Conservation (phyloP, 441 rosid genomes). For the Brassica hybrid region DNA sequence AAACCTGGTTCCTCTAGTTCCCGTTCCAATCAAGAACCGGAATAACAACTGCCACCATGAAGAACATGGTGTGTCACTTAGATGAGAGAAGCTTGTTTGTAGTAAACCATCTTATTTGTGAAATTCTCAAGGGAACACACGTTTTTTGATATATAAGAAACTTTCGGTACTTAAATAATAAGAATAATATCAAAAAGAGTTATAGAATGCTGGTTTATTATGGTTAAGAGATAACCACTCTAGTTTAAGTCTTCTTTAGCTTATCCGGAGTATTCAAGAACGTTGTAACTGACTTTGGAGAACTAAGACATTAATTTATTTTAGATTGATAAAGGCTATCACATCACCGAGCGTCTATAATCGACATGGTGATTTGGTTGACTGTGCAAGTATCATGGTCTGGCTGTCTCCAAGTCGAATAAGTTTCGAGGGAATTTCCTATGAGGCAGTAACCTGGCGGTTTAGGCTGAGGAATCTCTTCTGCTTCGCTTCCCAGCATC, state of each 20-base stretch:
- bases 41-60: slow-evolving; percentile 39
- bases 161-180: too few relatives aligned
- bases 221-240: too few relatives aligned
- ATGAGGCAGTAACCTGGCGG: not conserved
- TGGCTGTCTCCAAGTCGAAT: not conserved
- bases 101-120: slow-evolving; percentile 31
- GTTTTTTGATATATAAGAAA: slow-evolving; percentile 32
- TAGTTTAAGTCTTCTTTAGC: too few relatives aligned
- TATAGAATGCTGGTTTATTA: too few relatives aligned
- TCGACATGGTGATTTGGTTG: not conserved
- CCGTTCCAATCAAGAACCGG: slow-evolving; percentile 54
- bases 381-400: not conserved
- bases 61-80: too few relatives aligned
- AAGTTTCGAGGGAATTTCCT: not conserved
- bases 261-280: too few relatives aligned
- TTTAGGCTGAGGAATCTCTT: not conserved
- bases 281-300: too few relatives aligned
- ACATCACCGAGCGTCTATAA: not conserved
- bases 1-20: slow-evolving; percentile 42
- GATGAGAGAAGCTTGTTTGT: not conserved
- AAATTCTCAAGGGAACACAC: slow-evolving; percentile 23
- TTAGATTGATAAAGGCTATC: not conserved
- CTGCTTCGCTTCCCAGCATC: not conserved
- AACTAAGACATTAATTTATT: too few relatives aligned
- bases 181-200: too few relatives aligned